Evolutionary conservation across 2,329 filamentous ascomycete genomes (phyloP).

Genomic region (Penicillium sp.): DNA sequence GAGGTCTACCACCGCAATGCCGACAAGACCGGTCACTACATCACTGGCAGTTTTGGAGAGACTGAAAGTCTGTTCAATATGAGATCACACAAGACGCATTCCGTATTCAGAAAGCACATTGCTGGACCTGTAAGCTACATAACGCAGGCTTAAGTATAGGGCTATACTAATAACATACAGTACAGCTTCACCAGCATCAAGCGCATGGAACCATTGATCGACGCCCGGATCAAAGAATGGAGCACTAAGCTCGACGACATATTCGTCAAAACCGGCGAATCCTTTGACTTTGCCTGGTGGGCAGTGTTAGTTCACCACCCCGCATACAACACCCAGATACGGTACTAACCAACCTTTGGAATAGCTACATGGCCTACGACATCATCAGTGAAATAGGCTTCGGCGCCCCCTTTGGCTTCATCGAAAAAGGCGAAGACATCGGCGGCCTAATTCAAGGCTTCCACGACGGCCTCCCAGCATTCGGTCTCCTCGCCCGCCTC

Average conservation of each 20-base stretch:
- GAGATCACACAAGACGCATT: conserved; percentile 54
- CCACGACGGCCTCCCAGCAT: conserved; percentile 54
- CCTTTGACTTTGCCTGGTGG: conserved; percentile 59
- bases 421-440: conserved; percentile 54
- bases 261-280: conserved; percentile 48
- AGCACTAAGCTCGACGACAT: conserved; percentile 46
- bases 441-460: conserved; percentile 57
- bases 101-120: conserved; percentile 55
- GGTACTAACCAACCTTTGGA: neutral
- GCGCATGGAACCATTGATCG: conserved; percentile 60
- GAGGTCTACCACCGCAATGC: conserved; percentile 58
- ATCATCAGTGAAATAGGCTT: conserved; percentile 60
- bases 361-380: conserved; percentile 57
- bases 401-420: conserved; percentile 58
- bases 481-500: conserved; percentile 54
- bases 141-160: neutral
- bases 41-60: conserved; percentile 59
- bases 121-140: conserved; percentile 46
- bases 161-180: conserved; percentile 15
- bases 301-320: conserved; percentile 40
- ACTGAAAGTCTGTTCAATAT: conserved; percentile 61
- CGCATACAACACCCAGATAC: neutral
- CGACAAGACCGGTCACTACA: conserved; percentile 61
- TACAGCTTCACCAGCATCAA: conserved; percentile 60
- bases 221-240: conserved; percentile 54